A percentile compares a stretch with the other conserved stretches of the same genome.
Evolutionary conservation across 768 basidiomycete genomes (phyloP).

Genomic region (Lentinula sp.): DNA sequence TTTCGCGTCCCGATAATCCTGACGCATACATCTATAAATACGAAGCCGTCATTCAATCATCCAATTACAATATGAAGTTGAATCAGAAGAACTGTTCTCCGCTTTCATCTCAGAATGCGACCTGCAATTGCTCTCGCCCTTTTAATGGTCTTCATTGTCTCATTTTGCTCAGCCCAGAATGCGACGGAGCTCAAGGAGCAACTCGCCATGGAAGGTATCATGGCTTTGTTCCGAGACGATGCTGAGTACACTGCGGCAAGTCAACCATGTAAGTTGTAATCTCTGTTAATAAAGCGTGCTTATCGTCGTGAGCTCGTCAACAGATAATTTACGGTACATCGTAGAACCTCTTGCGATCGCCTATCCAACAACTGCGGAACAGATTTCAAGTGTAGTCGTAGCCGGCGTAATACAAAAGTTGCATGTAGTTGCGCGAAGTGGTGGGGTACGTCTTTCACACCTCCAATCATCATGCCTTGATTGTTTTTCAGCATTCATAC

Average conservation of each 20-base stretch:
- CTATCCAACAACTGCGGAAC: slow-evolving; percentile 12
- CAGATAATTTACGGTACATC: slow-evolving; percentile 18
- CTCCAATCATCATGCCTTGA: background rate
- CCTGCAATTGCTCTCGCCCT: background rate
- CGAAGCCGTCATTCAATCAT: no score
- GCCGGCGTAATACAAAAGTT: slow-evolving; percentile 13
- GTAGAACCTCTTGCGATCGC: slow-evolving; percentile 16
- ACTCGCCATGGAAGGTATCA: background rate
- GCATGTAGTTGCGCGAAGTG: slow-evolving; percentile 17
- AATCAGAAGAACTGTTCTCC: background rate
- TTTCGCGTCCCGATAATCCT: no score
- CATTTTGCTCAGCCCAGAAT: background rate
- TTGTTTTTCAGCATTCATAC: slow-evolving; percentile 30
- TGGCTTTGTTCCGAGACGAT: slow-evolving; percentile 13
- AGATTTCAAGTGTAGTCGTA: slow-evolving; percentile 15
- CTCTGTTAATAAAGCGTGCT: background rate
- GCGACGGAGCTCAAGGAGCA: background rate
- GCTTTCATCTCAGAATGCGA: background rate
- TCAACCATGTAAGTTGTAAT: slow-evolving; percentile 11
- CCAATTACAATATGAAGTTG: no score
- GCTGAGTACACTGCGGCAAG: slow-evolving; percentile 16
- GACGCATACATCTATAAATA: no score
- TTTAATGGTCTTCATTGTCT: background rate
- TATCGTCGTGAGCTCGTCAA: background rate
- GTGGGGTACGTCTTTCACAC: slow-evolving; percentile 13